Evolutionary conservation across 257 asterid species (phyloP), one percentile per base, ranked within the genome.

Genomic region (Petunia secreta): DNA sequence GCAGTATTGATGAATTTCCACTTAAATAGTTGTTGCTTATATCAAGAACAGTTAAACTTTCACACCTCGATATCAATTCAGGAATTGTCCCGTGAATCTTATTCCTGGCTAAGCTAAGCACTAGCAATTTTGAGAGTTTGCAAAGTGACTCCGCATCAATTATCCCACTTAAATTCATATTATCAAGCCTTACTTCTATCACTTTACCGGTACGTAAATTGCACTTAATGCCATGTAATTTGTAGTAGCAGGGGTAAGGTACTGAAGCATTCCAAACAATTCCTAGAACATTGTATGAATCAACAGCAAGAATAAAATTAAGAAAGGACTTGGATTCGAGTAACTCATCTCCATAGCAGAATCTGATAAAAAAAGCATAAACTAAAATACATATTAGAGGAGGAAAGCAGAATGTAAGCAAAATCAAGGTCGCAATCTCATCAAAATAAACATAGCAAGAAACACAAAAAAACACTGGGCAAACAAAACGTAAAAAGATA

Each of bases 101-200:
- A 58, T 80, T 85, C 37, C 52, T 58, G 36, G 86, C 66, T 59
- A 85, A 83, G 69, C 79, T 80, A 36, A 80, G 81, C 1, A 83
- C 85, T 48, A 9, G 46, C 83, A 85, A 80, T 36, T 58, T 78
- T 8, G 85, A 80, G 34, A 85, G 86, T 43, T 43, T 67, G 64
- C 83, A 83, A 4, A 85, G 74, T 6, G 83, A 78, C 10, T 83
- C 75, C 41, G 80, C 81, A 53, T 83, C 86, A 63, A 85, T 80
- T n/a, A 62, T 43, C 10, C 86, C 89, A 78, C 81, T 57, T 3
- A 80, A 85, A 37, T 73, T 80, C 78, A 77, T n/a, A 37, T 80
- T 77, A 8, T 43, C 75, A 36, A 81, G 83, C 62, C 83, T 71
- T 53, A 80, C 71, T 80, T 63, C 82, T 46, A 8, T 50, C 16